Evolutionary conservation across 2,329 filamentous ascomycete species (phyloP).

Genomic region (Emydomyces testavorans): DNA sequence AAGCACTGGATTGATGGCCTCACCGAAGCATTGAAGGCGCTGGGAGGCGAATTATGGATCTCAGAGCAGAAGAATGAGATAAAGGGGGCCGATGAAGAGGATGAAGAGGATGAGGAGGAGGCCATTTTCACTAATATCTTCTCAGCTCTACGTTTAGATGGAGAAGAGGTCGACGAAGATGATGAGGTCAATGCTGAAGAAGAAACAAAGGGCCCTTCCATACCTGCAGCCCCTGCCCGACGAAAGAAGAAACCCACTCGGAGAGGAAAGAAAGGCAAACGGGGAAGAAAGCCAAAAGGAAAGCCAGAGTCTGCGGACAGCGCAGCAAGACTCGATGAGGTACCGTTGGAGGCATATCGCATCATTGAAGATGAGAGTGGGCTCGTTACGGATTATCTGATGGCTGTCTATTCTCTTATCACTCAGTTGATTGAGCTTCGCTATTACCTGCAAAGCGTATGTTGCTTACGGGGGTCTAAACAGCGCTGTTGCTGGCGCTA

Average conservation of each 20-base stretch:
- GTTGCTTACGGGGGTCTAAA: slow-evolving; percentile 40
- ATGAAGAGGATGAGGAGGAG: slow-evolving; percentile 20
- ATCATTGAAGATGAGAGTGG: slow-evolving; percentile 34
- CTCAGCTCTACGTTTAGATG: slow-evolving; percentile 18
- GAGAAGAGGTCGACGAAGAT: slow-evolving; percentile 15
- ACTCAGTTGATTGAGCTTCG: slow-evolving; percentile 33
- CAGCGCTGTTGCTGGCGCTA: slow-evolving; percentile 35
- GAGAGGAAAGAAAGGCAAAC: slow-evolving; percentile 23
- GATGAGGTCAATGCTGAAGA: slow-evolving; percentile 12
- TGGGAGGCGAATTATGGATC: slow-evolving; percentile 27
- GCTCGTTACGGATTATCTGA: slow-evolving; percentile 34
- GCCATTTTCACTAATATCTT: slow-evolving; percentile 25
- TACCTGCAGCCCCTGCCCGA: slow-evolving; percentile 9
- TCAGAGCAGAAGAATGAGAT: slow-evolving; percentile 11
- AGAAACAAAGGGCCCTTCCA: slow-evolving; percentile 1
- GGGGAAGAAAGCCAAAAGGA: slow-evolving; percentile 20
- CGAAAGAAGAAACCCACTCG: slow-evolving; percentile 18
- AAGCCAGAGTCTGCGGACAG: slow-evolving; percentile 14
- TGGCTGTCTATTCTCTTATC: slow-evolving; percentile 34
- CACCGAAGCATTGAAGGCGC: slow-evolving; percentile 26
- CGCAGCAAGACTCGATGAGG: slow-evolving; percentile 24
- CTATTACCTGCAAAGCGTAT: slow-evolving; percentile 32
- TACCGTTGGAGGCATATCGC: slow-evolving; percentile 37
- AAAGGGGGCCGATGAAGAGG: slow-evolving; percentile 9
- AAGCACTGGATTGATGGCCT: slow-evolving; percentile 37